Percentiles rank a stretch among this genome's conserved stretches.
These are phyloP conservation scores for Plantago major DNA, from an alignment of 257 asterid species.

Conservation along the genomic window DNA sequence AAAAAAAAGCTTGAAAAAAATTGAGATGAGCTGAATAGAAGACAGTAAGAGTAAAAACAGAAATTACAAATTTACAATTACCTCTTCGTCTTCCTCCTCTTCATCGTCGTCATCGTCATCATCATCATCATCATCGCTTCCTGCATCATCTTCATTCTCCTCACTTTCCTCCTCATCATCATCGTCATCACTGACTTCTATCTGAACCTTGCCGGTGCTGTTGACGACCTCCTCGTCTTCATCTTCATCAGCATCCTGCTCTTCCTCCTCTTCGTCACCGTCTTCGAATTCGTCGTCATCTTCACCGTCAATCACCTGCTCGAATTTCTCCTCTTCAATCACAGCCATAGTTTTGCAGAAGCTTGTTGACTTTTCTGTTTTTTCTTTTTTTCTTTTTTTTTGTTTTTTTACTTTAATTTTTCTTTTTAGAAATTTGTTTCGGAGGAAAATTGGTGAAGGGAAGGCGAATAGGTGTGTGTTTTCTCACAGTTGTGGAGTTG, in stretches of 20 bases:
- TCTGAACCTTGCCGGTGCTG: constrained; percentile 25
- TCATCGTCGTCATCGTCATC: constrained; percentile 55
- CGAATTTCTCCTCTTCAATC: constrained; percentile 40
- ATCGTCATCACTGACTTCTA: constrained; percentile 34
- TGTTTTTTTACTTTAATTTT: background rate
- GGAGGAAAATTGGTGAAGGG: constrained; percentile 26
- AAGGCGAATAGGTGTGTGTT: constrained; percentile 29
- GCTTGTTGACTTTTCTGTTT: background rate
- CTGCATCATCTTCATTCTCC: constrained; percentile 35
- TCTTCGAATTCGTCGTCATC: constrained; percentile 24
- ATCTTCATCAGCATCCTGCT: constrained; percentile 22
- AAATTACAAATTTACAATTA: background rate
- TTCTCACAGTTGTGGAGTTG: constrained; percentile 15
- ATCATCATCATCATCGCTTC: constrained; percentile 37
- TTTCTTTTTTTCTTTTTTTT: constrained; percentile 9
- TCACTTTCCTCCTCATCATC: constrained; percentile 41
- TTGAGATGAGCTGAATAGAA: too few species aligned
- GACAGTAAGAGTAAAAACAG: background rate
- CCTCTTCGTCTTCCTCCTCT: constrained; percentile 48
- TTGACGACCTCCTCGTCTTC: constrained; percentile 27
- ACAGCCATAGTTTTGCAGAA: constrained; percentile 41
- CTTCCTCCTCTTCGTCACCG: constrained; percentile 23
- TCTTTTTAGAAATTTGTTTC: constrained; percentile 6
- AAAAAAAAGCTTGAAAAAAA: background rate
- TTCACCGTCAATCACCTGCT: constrained; percentile 35